These are phyloP conservation scores for Ogataea paradorogensis DNA, from an alignment of 805 yeast species.

Conservation along the genomic window DNA sequence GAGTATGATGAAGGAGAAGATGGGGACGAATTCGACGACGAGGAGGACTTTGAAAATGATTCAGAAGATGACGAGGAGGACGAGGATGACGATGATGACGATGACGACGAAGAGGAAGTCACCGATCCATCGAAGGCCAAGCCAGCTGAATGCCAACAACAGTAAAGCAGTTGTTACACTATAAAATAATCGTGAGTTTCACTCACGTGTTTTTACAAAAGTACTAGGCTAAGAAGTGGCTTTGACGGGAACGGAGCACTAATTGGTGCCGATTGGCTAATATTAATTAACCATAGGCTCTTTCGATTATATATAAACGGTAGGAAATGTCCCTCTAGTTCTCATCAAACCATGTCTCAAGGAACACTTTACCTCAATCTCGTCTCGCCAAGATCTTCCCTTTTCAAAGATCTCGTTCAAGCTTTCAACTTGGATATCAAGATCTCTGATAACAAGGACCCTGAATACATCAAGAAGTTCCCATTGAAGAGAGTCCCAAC, in stretches of 20 bases:
- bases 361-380: slow-evolving; percentile 1
- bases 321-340: neutral
- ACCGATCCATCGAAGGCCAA: slow-evolving; percentile 45
- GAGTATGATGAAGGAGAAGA: slow-evolving; percentile 52
- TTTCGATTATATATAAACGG: neutral
- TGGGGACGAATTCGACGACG: slow-evolving; percentile 57
- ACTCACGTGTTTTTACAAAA: neutral
- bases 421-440: slow-evolving; percentile 54
- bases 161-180: slow-evolving; percentile 31
- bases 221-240: neutral
- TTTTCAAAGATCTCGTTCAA: slow-evolving; percentile 49
- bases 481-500: slow-evolving; percentile 66
- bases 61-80: slow-evolving; percentile 50
- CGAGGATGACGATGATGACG: slow-evolving; percentile 38
- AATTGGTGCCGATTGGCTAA: neutral
- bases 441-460: slow-evolving; percentile 38
- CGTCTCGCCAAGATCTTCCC: slow-evolving; percentile 20
- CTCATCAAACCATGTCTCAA: neutral
- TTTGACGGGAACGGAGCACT: neutral
- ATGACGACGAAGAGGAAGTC: slow-evolving; percentile 35
- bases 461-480: slow-evolving; percentile 47
- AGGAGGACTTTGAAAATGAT: slow-evolving; percentile 59
- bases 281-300: neutral
- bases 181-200: neutral
- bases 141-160: slow-evolving; percentile 79